Percentiles rank a stretch among this genome's conserved stretches.
phyloP scores from a whole-genome alignment of 1,139 yeast species.

The Hemisphaericaspora xylofermentans region DNA sequence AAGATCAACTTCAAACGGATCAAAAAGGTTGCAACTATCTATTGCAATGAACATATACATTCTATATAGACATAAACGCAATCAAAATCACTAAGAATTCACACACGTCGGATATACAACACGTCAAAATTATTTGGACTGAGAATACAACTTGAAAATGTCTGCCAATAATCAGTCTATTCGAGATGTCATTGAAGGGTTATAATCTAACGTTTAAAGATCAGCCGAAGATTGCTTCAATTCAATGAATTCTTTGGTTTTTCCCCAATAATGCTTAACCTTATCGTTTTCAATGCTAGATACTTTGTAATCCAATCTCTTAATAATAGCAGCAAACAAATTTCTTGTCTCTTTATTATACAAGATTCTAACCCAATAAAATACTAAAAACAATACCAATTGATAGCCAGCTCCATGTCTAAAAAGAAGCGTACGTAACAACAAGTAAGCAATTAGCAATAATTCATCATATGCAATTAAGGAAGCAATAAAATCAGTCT shows the following conservation, averaged over 20 bases:
- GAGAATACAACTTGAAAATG: too few relatives aligned
- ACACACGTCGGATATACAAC: too few relatives aligned
- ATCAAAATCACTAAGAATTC: too few relatives aligned
- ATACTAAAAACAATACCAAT: conserved; percentile 51
- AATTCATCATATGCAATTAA: conserved; percentile 63
- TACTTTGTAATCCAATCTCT: conserved; percentile 44
- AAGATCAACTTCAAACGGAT: too few relatives aligned
- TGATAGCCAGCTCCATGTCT: conserved; percentile 71
- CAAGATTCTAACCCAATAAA: conserved; percentile 70
- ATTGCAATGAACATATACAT: too few relatives aligned
- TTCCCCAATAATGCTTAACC: conserved; percentile 45
- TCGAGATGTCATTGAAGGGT: too few relatives aligned
- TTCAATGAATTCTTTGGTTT: conserved; percentile 38
- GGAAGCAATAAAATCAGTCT: conserved; percentile 42
- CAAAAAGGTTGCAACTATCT: too few relatives aligned
- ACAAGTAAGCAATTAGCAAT: conserved; percentile 49
- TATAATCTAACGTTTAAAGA: too few relatives aligned
- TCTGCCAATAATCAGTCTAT: too few relatives aligned
- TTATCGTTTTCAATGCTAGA: conserved; percentile 44
- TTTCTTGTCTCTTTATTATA: conserved; percentile 50
- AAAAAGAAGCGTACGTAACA: conserved; percentile 59
- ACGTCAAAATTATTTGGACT: too few relatives aligned
- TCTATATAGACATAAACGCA: too few relatives aligned
- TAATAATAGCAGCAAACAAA: conserved; percentile 41
- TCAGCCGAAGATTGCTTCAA: conserved; percentile 24